Conservation (phyloP, 139 green algal species). For the Gonium pectorale region DNA sequence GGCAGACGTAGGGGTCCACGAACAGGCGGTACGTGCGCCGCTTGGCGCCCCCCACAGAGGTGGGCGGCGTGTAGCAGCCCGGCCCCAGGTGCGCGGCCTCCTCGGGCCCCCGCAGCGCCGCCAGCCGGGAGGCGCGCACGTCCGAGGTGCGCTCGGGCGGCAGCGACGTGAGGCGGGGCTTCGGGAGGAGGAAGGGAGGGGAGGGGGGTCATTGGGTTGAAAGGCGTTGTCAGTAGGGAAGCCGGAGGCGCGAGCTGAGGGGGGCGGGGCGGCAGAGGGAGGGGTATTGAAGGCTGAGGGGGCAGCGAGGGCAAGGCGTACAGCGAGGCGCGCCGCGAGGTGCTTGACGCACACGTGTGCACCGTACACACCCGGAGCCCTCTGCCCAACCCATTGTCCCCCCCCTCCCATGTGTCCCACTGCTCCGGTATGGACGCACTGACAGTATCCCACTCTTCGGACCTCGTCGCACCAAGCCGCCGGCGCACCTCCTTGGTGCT, state of each 20-base stretch:
- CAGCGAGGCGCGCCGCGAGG: too few species aligned
- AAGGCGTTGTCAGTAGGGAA: too few species aligned
- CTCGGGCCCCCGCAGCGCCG: background rate
- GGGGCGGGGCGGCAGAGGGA: background rate
- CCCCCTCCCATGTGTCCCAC: background rate
- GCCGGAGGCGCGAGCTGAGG: too few species aligned
- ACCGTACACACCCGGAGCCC: background rate
- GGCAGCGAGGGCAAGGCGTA: background rate
- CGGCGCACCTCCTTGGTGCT: conserved; percentile 16
- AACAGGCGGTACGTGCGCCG: conserved; percentile 32
- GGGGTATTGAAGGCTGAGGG: background rate
- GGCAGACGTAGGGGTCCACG: conserved; percentile 2
- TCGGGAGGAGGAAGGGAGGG: background rate
- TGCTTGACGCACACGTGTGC: too few species aligned
- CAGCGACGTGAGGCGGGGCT: conserved; percentile 16
- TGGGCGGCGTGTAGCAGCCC: conserved; percentile 6
- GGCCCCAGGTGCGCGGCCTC: conserved; percentile 25
- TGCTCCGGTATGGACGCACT: too few species aligned
- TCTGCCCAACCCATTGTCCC: background rate
- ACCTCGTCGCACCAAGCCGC: background rate
- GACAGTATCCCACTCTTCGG: background rate
- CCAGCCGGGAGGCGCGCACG: background rate
- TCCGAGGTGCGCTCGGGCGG: conserved; percentile 13
- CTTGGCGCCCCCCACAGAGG: background rate
- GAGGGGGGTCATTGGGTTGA: too few species aligned